Evolutionary conservation across 2,329 filamentous ascomycete genomes (phyloP), one percentile per base, ranked within the genome.

Genomic region (Drechslera avenae): DNA sequence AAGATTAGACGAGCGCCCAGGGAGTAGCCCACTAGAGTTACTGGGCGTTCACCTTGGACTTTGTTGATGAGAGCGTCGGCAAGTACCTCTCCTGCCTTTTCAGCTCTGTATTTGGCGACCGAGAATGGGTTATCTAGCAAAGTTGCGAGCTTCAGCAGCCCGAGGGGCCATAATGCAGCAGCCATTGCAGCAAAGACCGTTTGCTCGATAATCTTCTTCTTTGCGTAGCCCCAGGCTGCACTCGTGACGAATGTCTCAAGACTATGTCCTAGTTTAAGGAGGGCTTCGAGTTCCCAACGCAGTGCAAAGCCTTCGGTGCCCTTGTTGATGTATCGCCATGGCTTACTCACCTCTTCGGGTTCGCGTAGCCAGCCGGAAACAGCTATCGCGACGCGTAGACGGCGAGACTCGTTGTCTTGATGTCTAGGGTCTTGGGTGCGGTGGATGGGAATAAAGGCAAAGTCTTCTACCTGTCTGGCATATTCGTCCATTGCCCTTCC

Each of bases 401-500:
- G 71, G 3, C 76, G 73, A 41, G 73, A 75, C 50, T 79, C 76
- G 34, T 79, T 78, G 44, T 79, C 75, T 19, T 76, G 73, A 52
- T 78, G 85, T 69, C 47, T 79, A 70, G 54, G 85, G 67, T 68
- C 68, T 34, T 72, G 68, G 23, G 59, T 67, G 40, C 64, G 58
- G 41, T 70, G 70, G 13, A 96, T 78, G 0, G 91, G 89, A 9
- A 96, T 75, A 63, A 97, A 90, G 0, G 85, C 90, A 72, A 97
- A 96, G 67, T 97, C 92, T 63, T 90, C 86, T 13, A 97, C 87
- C 58, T 96, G 91, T 60, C 86, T 86, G 9, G 88, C 83, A 69
- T 95, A 96, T n/a, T 87, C 81, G 58, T 96, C 90, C 81, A 97
- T 89, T 80, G 92, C 90, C 70, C 91, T 87, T 44, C 86, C 85